A percentile compares a stretch with the other conserved stretches of the same genome.
Conservation (phyloP, 139 green algal species). For the Marvania coccoides region DNA sequence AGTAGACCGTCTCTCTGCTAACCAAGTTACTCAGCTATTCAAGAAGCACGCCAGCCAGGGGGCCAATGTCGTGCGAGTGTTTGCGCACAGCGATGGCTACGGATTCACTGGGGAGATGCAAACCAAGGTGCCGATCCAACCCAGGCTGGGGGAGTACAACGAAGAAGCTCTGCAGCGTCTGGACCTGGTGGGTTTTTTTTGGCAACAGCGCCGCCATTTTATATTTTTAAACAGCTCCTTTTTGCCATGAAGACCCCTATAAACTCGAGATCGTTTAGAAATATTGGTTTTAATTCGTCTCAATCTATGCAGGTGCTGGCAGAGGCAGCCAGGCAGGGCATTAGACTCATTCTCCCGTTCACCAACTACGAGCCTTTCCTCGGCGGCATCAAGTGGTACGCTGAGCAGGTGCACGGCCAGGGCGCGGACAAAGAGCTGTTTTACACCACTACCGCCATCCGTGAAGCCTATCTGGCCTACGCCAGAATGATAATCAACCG, state of each 20-base stretch:
- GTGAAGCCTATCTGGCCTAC: constrained; percentile 4
- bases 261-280: too few relatives aligned
- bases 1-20: neutral
- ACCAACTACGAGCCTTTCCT: constrained; percentile 33
- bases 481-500: constrained; percentile 8
- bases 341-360: constrained; percentile 35
- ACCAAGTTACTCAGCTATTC: neutral
- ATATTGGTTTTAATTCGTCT: too few relatives aligned
- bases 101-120: too few relatives aligned
- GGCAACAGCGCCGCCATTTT: too few relatives aligned
- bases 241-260: too few relatives aligned
- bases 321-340: constrained; percentile 19
- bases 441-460: constrained; percentile 14
- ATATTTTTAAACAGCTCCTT: too few relatives aligned
- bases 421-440: constrained; percentile 21
- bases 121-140: constrained; percentile 1
- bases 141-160: constrained; percentile 25
- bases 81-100: constrained; percentile 5
- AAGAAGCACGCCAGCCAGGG: neutral
- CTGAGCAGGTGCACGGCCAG: constrained; percentile 5
- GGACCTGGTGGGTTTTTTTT: too few relatives aligned
- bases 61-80: constrained; percentile 1
- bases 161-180: constrained; percentile 35
- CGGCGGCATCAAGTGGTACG: constrained; percentile 28
- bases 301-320: constrained; percentile 33